Conservation (phyloP, 352 stramenopile species). For the Pythium rhizo-oryzae region DNA sequence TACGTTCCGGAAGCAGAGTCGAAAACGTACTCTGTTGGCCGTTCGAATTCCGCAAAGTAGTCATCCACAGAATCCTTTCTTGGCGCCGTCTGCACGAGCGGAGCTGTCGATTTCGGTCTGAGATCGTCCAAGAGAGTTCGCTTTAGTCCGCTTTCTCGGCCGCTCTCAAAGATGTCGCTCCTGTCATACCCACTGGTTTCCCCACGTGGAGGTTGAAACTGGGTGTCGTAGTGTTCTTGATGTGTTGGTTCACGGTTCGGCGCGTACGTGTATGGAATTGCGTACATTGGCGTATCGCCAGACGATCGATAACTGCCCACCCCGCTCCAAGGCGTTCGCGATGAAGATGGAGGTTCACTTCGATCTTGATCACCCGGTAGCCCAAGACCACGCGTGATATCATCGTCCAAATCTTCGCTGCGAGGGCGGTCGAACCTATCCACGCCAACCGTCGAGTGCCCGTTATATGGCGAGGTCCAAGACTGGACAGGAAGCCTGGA, state of each 20-base stretch:
- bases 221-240: background rate
- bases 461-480: slow-evolving; percentile 1
- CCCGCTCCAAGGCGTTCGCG: slow-evolving; percentile 21
- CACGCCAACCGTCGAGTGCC: slow-evolving; percentile 37
- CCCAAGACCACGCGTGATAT: slow-evolving; percentile 11
- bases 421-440: slow-evolving; percentile 56
- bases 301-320: slow-evolving; percentile 12
- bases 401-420: slow-evolving; percentile 36
- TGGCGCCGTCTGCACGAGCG: background rate
- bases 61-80: slow-evolving; percentile 53
- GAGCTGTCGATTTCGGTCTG: slow-evolving; percentile 5
- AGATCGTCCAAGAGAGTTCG: slow-evolving; percentile 71
- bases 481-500: slow-evolving; percentile 8
- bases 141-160: slow-evolving; percentile 21
- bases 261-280: slow-evolving; percentile 1
- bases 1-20: slow-evolving; percentile 61
- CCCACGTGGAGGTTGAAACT: background rate
- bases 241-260: background rate
- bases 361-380: background rate
- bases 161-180: slow-evolving; percentile 1
- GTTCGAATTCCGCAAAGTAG: slow-evolving; percentile 78
- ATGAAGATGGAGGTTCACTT: background rate
- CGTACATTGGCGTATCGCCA: slow-evolving; percentile 4
- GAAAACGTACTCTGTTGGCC: slow-evolving; percentile 78
- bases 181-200: background rate